Base-by-base conservation (phyloP, 75 land plant species). In the Adiantum capillusveneris region DNA sequence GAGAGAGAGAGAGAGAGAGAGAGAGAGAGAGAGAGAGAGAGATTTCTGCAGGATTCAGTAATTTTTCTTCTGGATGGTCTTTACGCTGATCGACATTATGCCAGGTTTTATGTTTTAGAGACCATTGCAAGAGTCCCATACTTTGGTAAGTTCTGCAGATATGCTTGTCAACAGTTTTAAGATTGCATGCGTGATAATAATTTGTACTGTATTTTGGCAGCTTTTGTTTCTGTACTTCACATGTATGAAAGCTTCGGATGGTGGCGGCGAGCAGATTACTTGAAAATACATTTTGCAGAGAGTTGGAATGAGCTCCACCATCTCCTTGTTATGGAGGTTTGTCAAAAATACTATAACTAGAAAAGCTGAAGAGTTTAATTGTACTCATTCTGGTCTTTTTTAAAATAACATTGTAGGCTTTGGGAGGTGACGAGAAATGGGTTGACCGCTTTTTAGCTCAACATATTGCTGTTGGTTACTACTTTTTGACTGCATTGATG, bases 301-400 rank as follows among this genome's bases (percentile, higher is more conserved):
- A 90, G 96, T 71, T 90, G 96, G 96, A 95, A 95, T 76, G 99
- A 95, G 72, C 81, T 95, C 75, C 99, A 95, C 55, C 99, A 95
- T 75, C 65, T 95, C 20, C 84, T 95, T 24, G 84, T 91, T 43
- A 95, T 95, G 99, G 99, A 95, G 81, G 97, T 91, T 50, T 21
- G 66, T 46, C 49, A 46, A 6, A 20, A 6, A 6, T 7, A 1
- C 11, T 55, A 7, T 55, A 2, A 25, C 22, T 2, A 20, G 25
- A 55, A 55, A 20, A 3, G 18, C 18, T 18, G 17, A 19, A 24
- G 22, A 55, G 13, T 1, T 5, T 55, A 16, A 11, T 24, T 20
- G 16, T 27, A 11, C 17, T 30, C 3, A 30, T 17, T 2, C n/a
- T 55, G 1, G 6, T 55, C n/a, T 28, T 19, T 51, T 11, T 7